Evolutionary conservation across 805 yeast genomes (phyloP).

Genomic region (Candida verbasci): DNA sequence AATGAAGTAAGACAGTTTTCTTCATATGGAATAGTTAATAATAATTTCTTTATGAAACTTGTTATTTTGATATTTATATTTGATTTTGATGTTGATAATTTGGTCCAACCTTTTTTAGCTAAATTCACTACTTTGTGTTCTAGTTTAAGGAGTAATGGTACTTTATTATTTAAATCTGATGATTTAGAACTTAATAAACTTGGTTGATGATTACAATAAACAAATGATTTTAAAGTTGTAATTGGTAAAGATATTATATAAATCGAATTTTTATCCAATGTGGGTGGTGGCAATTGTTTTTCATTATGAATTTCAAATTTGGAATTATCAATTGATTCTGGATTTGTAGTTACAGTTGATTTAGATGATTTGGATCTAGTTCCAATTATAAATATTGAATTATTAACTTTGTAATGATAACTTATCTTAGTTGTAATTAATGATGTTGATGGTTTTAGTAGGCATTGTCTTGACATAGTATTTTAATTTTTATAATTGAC

Average conservation of each 20-base stretch:
- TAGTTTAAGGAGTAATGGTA: constrained; percentile 32
- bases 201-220: constrained; percentile 62
- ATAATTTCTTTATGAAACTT: constrained; percentile 42
- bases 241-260: constrained; percentile 71
- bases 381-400: too few species aligned
- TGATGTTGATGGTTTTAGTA: too few species aligned
- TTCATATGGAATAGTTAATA: constrained; percentile 71
- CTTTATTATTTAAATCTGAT: constrained; percentile 19
- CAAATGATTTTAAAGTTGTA: constrained; percentile 53
- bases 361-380: too few species aligned
- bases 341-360: not conserved
- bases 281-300: constrained; percentile 2
- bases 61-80: constrained; percentile 60
- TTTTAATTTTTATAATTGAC: too few species aligned
- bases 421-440: too few species aligned
- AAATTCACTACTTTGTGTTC: constrained; percentile 46
- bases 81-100: constrained; percentile 51
- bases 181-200: constrained; percentile 20
- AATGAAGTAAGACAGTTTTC: constrained; percentile 72
- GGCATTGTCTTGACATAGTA: too few species aligned
- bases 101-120: constrained; percentile 60
- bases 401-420: too few species aligned
- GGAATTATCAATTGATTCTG: too few species aligned
- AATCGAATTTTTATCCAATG: constrained; percentile 38
- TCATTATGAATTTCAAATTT: constrained; percentile 1